Evolutionary conservation across 129 eudicot species (phyloP).

Genomic region (Saposhnikovia divaricata): DNA sequence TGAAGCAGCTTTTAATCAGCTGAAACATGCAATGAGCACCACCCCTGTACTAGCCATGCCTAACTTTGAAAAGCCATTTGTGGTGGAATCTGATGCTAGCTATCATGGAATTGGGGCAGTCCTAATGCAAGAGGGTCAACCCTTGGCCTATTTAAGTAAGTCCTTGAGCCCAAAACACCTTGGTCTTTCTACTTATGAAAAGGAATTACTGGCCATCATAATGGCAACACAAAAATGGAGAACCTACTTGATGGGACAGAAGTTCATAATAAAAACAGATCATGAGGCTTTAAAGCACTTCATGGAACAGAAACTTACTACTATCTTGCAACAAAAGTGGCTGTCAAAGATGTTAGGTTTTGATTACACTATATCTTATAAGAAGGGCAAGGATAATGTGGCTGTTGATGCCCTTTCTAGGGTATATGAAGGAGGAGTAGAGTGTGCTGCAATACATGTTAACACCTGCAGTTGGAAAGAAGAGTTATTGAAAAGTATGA

Average conservation of each 20-base stretch:
- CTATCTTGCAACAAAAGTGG: background rate
- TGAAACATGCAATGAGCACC: background rate
- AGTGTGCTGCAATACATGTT: too few relatives aligned
- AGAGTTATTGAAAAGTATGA: too few relatives aligned
- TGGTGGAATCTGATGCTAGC: background rate
- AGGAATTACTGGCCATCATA: background rate
- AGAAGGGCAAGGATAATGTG: background rate
- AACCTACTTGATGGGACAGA: background rate
- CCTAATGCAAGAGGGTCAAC: background rate
- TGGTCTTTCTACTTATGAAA: background rate
- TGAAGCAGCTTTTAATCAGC: background rate
- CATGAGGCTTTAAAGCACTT: background rate
- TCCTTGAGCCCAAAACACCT: background rate
- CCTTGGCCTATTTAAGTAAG: background rate
- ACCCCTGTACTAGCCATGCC: background rate
- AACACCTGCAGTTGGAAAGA: too few relatives aligned
- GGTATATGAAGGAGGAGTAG: too few relatives aligned
- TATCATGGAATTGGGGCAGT: background rate
- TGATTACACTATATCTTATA: background rate
- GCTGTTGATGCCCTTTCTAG: background rate
- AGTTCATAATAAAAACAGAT: background rate
- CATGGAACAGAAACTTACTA: background rate
- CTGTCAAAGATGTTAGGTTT: background rate
- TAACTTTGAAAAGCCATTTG: background rate
- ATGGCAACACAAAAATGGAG: background rate